phyloP scores from a whole-genome alignment of 2,329 filamentous ascomycete species.

The Aureobasidium pullulans region DNA sequence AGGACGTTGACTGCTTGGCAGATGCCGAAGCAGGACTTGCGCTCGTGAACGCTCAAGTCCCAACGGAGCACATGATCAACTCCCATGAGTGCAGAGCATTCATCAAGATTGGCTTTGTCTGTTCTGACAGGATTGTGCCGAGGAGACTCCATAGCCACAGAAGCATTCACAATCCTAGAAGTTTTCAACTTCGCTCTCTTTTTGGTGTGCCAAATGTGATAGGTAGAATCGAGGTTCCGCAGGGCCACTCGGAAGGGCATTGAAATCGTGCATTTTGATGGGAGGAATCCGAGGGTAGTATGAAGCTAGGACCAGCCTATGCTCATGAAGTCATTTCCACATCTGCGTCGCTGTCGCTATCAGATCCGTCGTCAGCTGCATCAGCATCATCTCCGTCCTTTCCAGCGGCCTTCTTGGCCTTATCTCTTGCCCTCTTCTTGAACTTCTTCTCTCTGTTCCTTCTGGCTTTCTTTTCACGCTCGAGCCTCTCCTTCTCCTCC shows the following conservation, averaged over 20 bases:
- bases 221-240: not conserved
- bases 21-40: too few species aligned
- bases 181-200: too few species aligned
- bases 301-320: not conserved
- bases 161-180: too few species aligned
- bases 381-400: not conserved
- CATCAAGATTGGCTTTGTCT: too few species aligned
- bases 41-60: too few species aligned
- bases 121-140: too few species aligned
- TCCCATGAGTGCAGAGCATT: too few species aligned
- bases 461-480: constrained; percentile 27
- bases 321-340: not conserved
- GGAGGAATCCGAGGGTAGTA: not conserved
- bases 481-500: constrained; percentile 23
- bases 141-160: too few species aligned
- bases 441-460: constrained; percentile 30
- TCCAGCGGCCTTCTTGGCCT: constrained; percentile 26
- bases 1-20: too few species aligned
- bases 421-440: constrained; percentile 28
- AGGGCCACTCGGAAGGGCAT: not conserved
- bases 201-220: too few species aligned
- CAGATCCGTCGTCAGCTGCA: not conserved
- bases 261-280: not conserved
- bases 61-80: too few species aligned
- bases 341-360: not conserved